Conservation (phyloP, 1,284 basidiomycete genomes). For the Microbotryum lychnidis-dioicae region DNA sequence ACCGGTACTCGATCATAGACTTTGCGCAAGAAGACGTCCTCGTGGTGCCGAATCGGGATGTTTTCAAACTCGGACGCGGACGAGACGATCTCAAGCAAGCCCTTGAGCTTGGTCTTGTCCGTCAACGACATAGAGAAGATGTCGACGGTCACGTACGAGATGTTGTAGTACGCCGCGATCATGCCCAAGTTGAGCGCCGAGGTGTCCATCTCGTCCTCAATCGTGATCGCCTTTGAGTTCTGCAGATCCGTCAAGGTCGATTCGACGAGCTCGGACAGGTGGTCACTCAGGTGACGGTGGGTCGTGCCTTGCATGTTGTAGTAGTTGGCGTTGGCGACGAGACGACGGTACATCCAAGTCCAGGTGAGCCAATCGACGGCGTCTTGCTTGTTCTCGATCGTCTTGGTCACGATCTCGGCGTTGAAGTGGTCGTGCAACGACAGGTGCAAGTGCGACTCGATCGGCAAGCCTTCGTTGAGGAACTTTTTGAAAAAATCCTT, state of each 20-base stretch:
- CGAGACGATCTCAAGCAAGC: constrained; percentile 88
- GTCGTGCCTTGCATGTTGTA: constrained; percentile 77
- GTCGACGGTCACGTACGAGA: constrained; percentile 87
- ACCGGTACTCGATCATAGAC: constrained; percentile 91
- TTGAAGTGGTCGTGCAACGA: constrained; percentile 94
- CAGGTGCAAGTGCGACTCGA: constrained; percentile 83
- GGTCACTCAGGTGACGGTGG: constrained; percentile 85
- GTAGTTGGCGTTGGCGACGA: constrained; percentile 72
- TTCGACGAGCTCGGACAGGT: constrained; percentile 92
- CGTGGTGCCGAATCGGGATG: constrained; percentile 75
- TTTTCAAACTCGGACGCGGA: constrained; percentile 93
- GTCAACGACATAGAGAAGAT: constrained; percentile 94
- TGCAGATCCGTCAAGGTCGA: constrained; percentile 83
- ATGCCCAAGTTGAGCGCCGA: constrained; percentile 86
- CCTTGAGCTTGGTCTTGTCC: constrained; percentile 94
- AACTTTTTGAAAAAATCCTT: constrained; percentile 79
- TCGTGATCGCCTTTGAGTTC: constrained; percentile 86
- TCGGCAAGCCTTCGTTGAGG: constrained; percentile 90
- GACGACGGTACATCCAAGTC: constrained; percentile 92
- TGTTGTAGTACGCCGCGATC: constrained; percentile 92
- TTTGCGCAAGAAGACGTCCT: constrained; percentile 35
- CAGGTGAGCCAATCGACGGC: constrained; percentile 72
- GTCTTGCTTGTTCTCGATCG: constrained; percentile 90
- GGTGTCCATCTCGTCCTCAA: constrained; percentile 72
- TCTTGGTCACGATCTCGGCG: constrained; percentile 95